Conservation (phyloP, 2,329 filamentous ascomycete species). For the Alternaria sp. region DNA sequence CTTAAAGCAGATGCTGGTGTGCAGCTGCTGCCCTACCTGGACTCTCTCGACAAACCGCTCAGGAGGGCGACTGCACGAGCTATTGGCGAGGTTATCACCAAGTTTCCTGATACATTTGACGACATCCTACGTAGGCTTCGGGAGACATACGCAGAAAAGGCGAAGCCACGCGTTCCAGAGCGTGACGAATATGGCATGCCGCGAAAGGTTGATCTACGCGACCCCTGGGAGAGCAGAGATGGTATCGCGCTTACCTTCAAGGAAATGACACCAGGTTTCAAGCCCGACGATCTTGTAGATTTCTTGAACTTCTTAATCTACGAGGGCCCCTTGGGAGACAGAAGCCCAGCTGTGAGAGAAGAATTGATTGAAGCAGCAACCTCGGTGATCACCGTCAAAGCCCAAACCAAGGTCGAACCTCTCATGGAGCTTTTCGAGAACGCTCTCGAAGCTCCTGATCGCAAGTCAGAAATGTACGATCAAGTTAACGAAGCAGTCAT, state of each 20-base stretch:
- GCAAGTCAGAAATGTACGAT: conserved; percentile 81
- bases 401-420: conserved; percentile 81
- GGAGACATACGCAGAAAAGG: conserved; percentile 76
- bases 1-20: conserved; percentile 70
- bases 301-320: conserved; percentile 89
- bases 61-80: conserved; percentile 83
- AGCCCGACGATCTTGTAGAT: conserved; percentile 72
- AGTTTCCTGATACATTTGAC: conserved; percentile 67
- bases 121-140: conserved; percentile 72
- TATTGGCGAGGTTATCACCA: conserved; percentile 75
- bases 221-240: conserved; percentile 91
- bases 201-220: conserved; percentile 82
- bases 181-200: conserved; percentile 96
- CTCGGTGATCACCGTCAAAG: conserved; percentile 79
- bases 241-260: conserved; percentile 89
- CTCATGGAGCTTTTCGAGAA: conserved; percentile 92
- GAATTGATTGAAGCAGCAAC: conserved; percentile 94
- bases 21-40: conserved; percentile 78
- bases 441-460: conserved; percentile 85
- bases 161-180: conserved; percentile 82
- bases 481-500: conserved; percentile 96
- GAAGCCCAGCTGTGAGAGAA: conserved; percentile 76
- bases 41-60: conserved; percentile 81
- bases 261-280: conserved; percentile 76
- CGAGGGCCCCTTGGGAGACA: conserved; percentile 85